These are phyloP conservation scores for Saccharomycopsis fodiens DNA, from an alignment of 805 yeast genomes.

Conservation along the genomic window DNA sequence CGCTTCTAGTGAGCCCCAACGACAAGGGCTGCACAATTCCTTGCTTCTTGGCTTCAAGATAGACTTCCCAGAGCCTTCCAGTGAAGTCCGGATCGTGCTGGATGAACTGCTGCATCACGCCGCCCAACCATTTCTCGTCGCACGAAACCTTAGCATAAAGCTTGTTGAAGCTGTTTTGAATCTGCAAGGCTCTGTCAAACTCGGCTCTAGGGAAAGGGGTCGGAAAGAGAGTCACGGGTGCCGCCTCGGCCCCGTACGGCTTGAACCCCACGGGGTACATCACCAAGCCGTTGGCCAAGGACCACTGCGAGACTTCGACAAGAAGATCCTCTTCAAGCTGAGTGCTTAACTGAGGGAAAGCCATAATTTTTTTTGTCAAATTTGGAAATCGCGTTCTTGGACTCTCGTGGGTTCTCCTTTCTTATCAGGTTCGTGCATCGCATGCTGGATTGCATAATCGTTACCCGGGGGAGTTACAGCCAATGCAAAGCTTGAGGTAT, in stretches of 20 bases:
- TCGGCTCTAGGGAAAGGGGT: conserved; percentile 72
- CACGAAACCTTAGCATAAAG: conserved; percentile 60
- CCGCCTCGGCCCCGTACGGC: conserved; percentile 41
- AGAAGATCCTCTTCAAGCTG: conserved; percentile 28
- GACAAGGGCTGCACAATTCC: conserved; percentile 60
- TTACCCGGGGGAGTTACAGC: too few relatives aligned
- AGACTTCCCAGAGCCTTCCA: conserved; percentile 61
- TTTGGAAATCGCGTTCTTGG: too few relatives aligned
- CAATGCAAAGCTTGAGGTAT: too few relatives aligned
- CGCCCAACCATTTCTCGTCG: conserved; percentile 52
- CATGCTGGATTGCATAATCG: too few relatives aligned
- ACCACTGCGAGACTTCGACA: conserved; percentile 61
- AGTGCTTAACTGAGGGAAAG: conserved; percentile 27
- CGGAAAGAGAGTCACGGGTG: conserved; percentile 89
- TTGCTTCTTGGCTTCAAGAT: conserved; percentile 38
- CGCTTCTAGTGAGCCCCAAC: conserved; percentile 83
- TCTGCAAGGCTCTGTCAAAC: conserved; percentile 56
- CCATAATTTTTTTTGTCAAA: too few relatives aligned
- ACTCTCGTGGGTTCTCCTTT: too few relatives aligned
- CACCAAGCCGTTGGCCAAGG: conserved; percentile 70
- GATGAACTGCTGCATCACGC: conserved; percentile 47
- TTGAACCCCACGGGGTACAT: conserved; percentile 63
- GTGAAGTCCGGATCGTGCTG: conserved; percentile 70
- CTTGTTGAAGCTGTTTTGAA: conserved; percentile 64
- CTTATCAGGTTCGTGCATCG: too few relatives aligned